Base-by-base conservation (phyloP, 805 yeast genomes). In the Wickerhamiella domercqiae region DNA sequence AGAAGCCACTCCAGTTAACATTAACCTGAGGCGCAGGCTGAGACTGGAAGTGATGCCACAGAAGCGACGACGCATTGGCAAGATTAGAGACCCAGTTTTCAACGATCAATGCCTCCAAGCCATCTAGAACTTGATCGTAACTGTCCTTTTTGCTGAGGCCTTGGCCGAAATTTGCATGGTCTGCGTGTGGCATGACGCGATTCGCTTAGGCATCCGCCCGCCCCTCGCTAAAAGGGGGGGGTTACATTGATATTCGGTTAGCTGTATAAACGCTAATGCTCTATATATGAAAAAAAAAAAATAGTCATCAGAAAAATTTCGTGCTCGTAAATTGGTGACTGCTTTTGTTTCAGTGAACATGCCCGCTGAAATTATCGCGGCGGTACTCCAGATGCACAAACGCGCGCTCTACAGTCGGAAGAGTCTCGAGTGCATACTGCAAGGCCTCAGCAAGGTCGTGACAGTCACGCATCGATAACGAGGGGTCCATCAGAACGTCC, bases 1-100 rank as follows among this genome's bases (percentile, higher is more conserved):
- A 87, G 55, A 90, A 84, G 0, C 98, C 98, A 0, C 93, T 73
- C 98, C 98, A 87, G 55, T 87, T 87, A 7, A 86, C 80, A 7
- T 63, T 52, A 31, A 36, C 36, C 31, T 47, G 45, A 0, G 62
- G 61, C 11, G 57, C 56, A 3, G 47, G 46, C 18, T 80, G 53
- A 0, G 82, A 68, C 39, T 70, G 76, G 56, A 82, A 87, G 7
- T 81, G 86, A 51, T 83, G 76, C 94, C 95, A 87, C 35, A 90
- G 47, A 40, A 87, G 63, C 3, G 95, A 79, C 5, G 94, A 68
- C 28, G 87, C 78, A 51, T 87, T 87, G 20, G 96, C 71, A 24
- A 84, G 59, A 52, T 90, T 87, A 44, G 93, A 74, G 3, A 87
- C 86, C 95, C 95, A 86, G 58, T 82, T 80, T 6, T 64, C 82